Conservation (phyloP, 495 filamentous ascomycete genomes). For the Physcia stellaris region DNA sequence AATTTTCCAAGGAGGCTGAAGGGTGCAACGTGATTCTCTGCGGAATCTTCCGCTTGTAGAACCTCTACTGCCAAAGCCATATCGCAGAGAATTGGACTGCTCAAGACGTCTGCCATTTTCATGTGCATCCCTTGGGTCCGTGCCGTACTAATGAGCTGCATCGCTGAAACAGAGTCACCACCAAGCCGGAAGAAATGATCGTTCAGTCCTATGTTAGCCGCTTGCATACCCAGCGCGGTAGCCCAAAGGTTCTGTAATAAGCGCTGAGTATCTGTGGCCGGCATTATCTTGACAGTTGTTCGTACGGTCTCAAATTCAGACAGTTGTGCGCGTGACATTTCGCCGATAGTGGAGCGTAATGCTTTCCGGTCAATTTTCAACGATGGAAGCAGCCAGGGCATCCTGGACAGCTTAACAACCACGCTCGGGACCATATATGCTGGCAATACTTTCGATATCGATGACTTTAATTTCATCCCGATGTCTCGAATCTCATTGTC, state of each 20-base stretch:
- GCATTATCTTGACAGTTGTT: background rate
- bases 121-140: constrained; percentile 16
- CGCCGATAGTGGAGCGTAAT: constrained; percentile 2
- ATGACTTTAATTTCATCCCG: constrained; percentile 6
- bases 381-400: constrained; percentile 20
- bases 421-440: constrained; percentile 19
- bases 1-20: constrained; percentile 26
- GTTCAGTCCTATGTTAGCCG: constrained; percentile 16
- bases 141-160: constrained; percentile 32
- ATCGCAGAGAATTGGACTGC: constrained; percentile 19
- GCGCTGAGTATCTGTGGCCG: constrained; percentile 15
- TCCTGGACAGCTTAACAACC: constrained; percentile 11
- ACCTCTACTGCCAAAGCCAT: constrained; percentile 14
- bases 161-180: constrained; percentile 39
- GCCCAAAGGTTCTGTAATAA: constrained; percentile 22
- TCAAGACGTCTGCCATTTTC: constrained; percentile 25
- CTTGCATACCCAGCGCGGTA: constrained; percentile 12
- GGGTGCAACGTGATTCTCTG: constrained; percentile 31
- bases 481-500: constrained; percentile 1
- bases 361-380: constrained; percentile 14
- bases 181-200: constrained; percentile 41
- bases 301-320: constrained; percentile 5
- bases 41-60: constrained; percentile 2
- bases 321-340: constrained; percentile 6
- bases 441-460: constrained; percentile 11